Conservation (phyloP, 2,329 filamentous ascomycete species). For the Pyrenochaeta sp. region DNA sequence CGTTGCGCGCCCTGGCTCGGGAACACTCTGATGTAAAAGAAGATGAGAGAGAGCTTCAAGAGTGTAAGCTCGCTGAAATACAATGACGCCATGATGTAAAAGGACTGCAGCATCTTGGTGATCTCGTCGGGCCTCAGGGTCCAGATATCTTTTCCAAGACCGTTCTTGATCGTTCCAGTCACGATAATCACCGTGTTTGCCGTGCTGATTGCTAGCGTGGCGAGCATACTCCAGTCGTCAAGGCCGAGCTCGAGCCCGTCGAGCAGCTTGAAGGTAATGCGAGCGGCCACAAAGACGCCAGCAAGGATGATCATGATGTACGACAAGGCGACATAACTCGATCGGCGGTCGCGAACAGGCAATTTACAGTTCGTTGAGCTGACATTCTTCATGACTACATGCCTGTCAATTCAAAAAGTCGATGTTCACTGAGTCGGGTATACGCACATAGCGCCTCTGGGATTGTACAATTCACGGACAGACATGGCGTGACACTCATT, state of each 20-base stretch:
- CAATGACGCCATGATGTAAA: conserved; percentile 47
- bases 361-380: conserved; percentile 51
- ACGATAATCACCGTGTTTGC: conserved; percentile 40
- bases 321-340: conserved; percentile 43
- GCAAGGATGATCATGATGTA: conserved; percentile 47
- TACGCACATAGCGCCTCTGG: conserved; percentile 30
- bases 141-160: conserved; percentile 64
- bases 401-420: too few relatives aligned
- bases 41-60: conserved; percentile 39
- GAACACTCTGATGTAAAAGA: conserved; percentile 45
- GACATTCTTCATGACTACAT: conserved; percentile 52
- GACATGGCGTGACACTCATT: conserved; percentile 27
- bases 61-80: conserved; percentile 45
- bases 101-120: conserved; percentile 52
- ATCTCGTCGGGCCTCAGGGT: conserved; percentile 54
- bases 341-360: conserved; percentile 49
- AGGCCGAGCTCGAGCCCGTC: conserved; percentile 45
- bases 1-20: conserved; percentile 31
- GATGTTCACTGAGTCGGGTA: too few relatives aligned
- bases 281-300: conserved; percentile 43
- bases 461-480: conserved; percentile 28
- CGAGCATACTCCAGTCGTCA: conserved; percentile 50
- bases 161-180: conserved; percentile 39
- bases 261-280: conserved; percentile 50
- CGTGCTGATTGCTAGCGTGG: conserved; percentile 28